Percentiles rank a stretch among this genome's conserved stretches.
These are phyloP conservation scores for Acarospora socialis DNA, from an alignment of 2,329 filamentous ascomycete genomes.

Conservation along the genomic window DNA sequence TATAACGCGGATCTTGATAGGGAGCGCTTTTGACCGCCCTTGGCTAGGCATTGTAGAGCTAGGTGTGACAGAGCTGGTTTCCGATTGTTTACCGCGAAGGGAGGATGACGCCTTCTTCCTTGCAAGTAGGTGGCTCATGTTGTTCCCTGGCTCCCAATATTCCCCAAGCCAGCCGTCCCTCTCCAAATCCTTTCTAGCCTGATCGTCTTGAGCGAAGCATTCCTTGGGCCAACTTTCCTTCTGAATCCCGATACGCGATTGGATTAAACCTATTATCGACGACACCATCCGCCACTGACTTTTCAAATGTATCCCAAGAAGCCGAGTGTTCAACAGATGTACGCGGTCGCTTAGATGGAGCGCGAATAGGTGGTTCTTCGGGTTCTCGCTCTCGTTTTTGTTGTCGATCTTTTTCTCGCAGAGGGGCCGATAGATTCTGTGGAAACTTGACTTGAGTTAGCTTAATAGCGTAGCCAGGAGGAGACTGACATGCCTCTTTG, in stretches of 20 bases:
- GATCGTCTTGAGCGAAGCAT: no score
- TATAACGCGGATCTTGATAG: slow-evolving; percentile 26
- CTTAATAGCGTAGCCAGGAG: slow-evolving; percentile 13
- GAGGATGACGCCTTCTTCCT: slow-evolving; percentile 19
- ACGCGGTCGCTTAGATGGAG: no score
- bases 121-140: slow-evolving; percentile 21
- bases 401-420: slow-evolving; percentile 11
- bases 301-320: no score
- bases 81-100: slow-evolving; percentile 19
- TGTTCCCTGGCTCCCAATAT: no score
- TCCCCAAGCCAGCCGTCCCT: no score
- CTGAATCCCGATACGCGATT: slow-evolving; percentile 18
- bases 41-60: slow-evolving; percentile 28
- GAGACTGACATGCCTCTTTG: no score
- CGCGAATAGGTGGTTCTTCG: no score
- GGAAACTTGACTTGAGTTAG: slow-evolving; percentile 15
- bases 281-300: slow-evolving; percentile 3
- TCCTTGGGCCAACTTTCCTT: slow-evolving; percentile 17
- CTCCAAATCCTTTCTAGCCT: no score
- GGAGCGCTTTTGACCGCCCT: slow-evolving; percentile 26
- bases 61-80: slow-evolving; percentile 20
- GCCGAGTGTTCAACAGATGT: no score
- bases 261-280: slow-evolving; percentile 14
- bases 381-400: slow-evolving; percentile 15
- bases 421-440: slow-evolving; percentile 4